These are phyloP conservation scores for Cenchrus fungigraminus DNA, from an alignment of 176 grass and related monocot genomes.

Conservation along the genomic window DNA sequence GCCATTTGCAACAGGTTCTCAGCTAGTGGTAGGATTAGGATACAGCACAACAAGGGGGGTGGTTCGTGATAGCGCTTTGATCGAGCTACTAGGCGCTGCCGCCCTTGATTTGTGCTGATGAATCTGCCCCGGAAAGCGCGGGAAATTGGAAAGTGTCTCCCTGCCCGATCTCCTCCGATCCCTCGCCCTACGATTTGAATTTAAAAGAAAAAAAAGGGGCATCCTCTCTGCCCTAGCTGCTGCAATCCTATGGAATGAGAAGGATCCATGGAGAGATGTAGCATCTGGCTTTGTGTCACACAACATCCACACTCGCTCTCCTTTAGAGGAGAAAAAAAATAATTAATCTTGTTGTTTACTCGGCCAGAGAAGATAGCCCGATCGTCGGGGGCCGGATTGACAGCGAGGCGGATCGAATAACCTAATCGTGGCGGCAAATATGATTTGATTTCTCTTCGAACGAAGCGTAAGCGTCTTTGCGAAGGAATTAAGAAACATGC, in stretches of 20 bases:
- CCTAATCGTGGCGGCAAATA: background rate
- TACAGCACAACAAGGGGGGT: background rate
- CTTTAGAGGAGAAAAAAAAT: conserved; percentile 39
- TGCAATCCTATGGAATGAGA: conserved; percentile 55
- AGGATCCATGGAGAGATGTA: conserved; percentile 35
- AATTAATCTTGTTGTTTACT: conserved; percentile 31
- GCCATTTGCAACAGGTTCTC: background rate
- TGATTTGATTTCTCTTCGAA: background rate
- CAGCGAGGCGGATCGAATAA: conserved; percentile 21
- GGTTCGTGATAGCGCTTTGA: background rate
- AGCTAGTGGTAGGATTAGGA: background rate
- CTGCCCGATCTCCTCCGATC: background rate
- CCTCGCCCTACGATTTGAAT: conserved; percentile 4
- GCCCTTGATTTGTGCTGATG: conserved; percentile 51
- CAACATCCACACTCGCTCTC: conserved; percentile 48
- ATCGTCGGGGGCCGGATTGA: conserved; percentile 5
- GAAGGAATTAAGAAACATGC: conserved; percentile 16
- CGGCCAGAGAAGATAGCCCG: conserved; percentile 24
- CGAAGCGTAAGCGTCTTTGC: background rate
- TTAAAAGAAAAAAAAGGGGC: background rate
- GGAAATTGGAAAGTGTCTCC: conserved; percentile 14
- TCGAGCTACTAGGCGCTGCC: background rate
- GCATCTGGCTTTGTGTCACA: conserved; percentile 52
- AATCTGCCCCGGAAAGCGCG: conserved; percentile 56
- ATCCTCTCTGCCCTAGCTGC: background rate